A percentile compares a stretch with the other conserved stretches of the same genome.
phyloP scores from a whole-genome alignment of 805 yeast species.

The Saccharomycopsis babjevae region DNA sequence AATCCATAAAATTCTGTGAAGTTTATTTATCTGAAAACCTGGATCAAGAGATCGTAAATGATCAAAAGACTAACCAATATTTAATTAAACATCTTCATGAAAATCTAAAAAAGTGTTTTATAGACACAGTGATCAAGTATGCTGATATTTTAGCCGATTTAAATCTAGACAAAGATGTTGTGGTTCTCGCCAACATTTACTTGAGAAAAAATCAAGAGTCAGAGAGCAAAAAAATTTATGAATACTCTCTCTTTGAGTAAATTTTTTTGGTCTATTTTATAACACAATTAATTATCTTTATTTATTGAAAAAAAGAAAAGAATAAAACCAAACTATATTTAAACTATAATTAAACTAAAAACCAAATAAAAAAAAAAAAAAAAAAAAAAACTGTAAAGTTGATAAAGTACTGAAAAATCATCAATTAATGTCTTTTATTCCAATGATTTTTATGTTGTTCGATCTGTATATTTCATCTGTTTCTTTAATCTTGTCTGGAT shows the following conservation, averaged over 20 bases:
- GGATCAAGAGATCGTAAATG: neutral
- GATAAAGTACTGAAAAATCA: neutral
- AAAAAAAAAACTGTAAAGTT: neutral
- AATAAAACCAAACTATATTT: no score
- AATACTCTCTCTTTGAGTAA: neutral
- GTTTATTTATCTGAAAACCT: slow-evolving; percentile 6
- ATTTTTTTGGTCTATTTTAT: neutral
- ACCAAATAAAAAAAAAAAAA: neutral
- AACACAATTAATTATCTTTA: neutral
- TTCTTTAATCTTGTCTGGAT: slow-evolving; percentile 30
- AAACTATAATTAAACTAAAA: neutral
- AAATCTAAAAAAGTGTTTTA: slow-evolving; percentile 4
- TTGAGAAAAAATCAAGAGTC: neutral
- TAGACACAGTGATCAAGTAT: slow-evolving; percentile 4
- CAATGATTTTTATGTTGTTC: slow-evolving; percentile 27
- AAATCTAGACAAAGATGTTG: slow-evolving; percentile 12
- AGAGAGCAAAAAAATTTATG: neutral
- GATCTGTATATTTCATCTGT: slow-evolving; percentile 28
- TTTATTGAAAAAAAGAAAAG: neutral
- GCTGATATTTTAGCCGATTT: slow-evolving; percentile 12
- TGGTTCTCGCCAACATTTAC: slow-evolving; percentile 7
- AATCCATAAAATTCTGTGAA: slow-evolving; percentile 14
- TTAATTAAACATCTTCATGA: slow-evolving; percentile 6
- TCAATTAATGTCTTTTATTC: slow-evolving; percentile 3
- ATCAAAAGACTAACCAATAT: slow-evolving; percentile 13